Evolutionary conservation across 1,139 yeast species (phyloP), one percentile per base, ranked within the genome.

Genomic region (Geotrichum fermentans): DNA sequence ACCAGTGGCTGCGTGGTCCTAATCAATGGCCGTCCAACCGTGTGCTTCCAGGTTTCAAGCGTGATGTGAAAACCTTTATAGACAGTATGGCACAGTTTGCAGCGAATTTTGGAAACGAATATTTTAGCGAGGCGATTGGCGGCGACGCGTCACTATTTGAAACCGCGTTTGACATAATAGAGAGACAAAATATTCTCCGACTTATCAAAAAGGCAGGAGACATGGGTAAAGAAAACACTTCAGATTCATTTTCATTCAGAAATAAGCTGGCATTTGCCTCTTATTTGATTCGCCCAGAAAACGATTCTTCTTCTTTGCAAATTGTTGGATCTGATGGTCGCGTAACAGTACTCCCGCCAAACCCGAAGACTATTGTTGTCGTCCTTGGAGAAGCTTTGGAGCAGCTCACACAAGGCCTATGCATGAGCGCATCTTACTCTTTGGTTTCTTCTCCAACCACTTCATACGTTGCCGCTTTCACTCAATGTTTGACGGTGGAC

Each of bases 401-500:
- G 16, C 46, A 43, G 14, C 29, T 43, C 4, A 26, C 46, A 2
- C 33, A 22, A 10, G 40, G 41, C 11, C 40, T 43, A 11, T 32
- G 40, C 35, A 43, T 33, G 28, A 36, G 41, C 24, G 46, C 46
- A 4, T 43, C 46, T 2, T 43, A 43, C 40, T 43, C 46, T 10
- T 16, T 43, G 8, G 35, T 10, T 4, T 16, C 43, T 7, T 16
- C 26, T 18, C 17, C 28, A 4, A 8, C 36, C 16, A 29, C n/a
- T 8, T 29, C 43, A 6, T 20, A 40, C 16, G 14, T 40, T 20
- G 36, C 43, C 13, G 16, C 43, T 16, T 51, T 43, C 20, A 44
- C 51, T n/a, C 49, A 47, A 21, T 34, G 46, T 13, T 14, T 51
- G 24, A 43, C 46, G n/a, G 35, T 47, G 17, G 49, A 45, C 24